Evolutionary conservation across 495 filamentous ascomycete genomes (phyloP).

Genomic region (Xylaria longipes): DNA sequence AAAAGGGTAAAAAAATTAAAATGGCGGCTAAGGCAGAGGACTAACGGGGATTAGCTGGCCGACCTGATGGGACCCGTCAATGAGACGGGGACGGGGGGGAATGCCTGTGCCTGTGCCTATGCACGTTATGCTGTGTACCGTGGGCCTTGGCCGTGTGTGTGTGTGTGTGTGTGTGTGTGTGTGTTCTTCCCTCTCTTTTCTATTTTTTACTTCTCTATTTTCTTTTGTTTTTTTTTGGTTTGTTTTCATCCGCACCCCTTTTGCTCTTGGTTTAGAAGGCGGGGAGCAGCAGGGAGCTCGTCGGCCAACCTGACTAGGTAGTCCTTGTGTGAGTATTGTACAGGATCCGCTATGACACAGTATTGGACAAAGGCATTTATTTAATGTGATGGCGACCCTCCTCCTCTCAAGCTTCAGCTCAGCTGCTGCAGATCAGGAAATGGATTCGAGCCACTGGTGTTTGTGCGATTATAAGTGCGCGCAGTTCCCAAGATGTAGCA

Average conservation of each 20-base stretch:
- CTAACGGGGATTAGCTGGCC: slow-evolving; percentile 6
- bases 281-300: not conserved
- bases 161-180: too few relatives aligned
- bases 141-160: not conserved
- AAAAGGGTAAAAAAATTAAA: slow-evolving; percentile 18
- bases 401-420: slow-evolving; percentile 12
- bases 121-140: slow-evolving; percentile 22
- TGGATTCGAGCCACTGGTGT: not conserved
- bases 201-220: slow-evolving; percentile 25
- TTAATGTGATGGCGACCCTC: not conserved
- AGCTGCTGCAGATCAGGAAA: not conserved
- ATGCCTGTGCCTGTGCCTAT: not conserved
- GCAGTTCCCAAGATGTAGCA: not conserved
- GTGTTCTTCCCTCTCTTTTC: not conserved
- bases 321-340: not conserved
- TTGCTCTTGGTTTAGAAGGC: not conserved
- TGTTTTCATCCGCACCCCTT: not conserved
- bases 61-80: slow-evolving; percentile 4
- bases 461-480: not conserved
- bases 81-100: not conserved
- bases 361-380: slow-evolving; percentile 13
- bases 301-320: not conserved
- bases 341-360: not conserved
- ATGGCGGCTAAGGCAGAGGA: slow-evolving; percentile 3
- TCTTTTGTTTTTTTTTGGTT: slow-evolving; percentile 23